Evolutionary conservation across 495 filamentous ascomycete species (phyloP), one percentile per base, ranked within the genome.

Genomic region (Recurvomyces mirabilis): DNA sequence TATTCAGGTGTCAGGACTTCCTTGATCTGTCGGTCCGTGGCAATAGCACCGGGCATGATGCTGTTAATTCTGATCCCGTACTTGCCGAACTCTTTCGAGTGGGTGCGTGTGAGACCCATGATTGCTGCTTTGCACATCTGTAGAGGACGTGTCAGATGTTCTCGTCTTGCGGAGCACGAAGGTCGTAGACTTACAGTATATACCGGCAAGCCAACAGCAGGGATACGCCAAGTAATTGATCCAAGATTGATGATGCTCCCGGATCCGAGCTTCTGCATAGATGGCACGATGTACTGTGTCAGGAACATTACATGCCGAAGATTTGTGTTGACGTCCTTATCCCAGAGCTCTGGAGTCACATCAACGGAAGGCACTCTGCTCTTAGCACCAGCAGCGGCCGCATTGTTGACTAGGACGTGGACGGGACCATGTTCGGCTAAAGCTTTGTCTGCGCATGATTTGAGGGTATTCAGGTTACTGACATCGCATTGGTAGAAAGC

Each of bases 1-100:
- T 70, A 70, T 54, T 66, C 67, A 6, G 52, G 51, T 30, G 64
- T 70, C 31, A 68, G 39, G 5, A 70, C 62, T 46, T 67, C 63
- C 6, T 60, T 52, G 29, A 58, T 66, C 60, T 70, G 65, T 21
- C 66, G 48, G 54, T 65, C 54, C 1, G 50, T 53, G 14, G 39
- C 31, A 22, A 53, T 53, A 6, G 50, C 38, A 9, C 50, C 50
- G 0, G 60, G 60, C 58, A 63, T 60, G 19, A 63, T 52, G 38
- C 54, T 58, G 30, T 63, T 61, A 2, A 63, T 45, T 10, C 44
- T 18, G 3, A 53, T 31, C 6, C 35, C 29, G 28, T 43, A 11
- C 14, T 29, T 29, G 3, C 50, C 50, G 23, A 47, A 53, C 45
- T 48, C 50, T 33, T 53, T 43, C 17, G 30, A 30, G 12, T 39